These are phyloP conservation scores for Sclerotinia subarctica DNA, from an alignment of 2,329 filamentous ascomycete genomes.

Conservation along the genomic window DNA sequence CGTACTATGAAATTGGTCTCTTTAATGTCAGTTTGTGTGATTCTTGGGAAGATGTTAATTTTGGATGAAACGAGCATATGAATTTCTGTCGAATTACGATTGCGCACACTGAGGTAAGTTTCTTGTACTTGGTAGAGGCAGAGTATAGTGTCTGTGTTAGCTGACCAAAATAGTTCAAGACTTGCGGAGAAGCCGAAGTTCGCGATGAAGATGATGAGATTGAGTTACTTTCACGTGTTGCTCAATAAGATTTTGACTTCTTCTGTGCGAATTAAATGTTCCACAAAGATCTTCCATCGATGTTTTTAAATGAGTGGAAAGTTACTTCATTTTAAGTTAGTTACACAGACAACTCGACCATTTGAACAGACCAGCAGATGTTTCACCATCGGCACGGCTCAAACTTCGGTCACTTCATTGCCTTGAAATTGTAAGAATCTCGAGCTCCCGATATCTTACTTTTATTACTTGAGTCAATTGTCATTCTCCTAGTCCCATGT, in stretches of 20 bases:
- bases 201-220: background rate
- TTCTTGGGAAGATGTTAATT: background rate
- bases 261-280: background rate
- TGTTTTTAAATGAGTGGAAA: background rate
- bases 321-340: background rate
- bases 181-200: background rate
- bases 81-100: background rate
- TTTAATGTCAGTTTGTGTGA: background rate
- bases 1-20: background rate
- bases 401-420: background rate
- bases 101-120: background rate
- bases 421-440: background rate
- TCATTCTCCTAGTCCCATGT: background rate
- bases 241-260: background rate
- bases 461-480: background rate
- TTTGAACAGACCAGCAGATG: background rate
- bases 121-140: background rate
- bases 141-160: background rate
- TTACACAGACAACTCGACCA: background rate
- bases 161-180: background rate
- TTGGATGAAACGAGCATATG: constrained; percentile 5
- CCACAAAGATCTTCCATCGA: background rate
- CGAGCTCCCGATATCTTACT: background rate
- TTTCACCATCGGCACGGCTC: background rate
- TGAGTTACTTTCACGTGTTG: background rate